These are phyloP conservation scores for Magnusiomyces sp. DNA, from an alignment of 1,139 yeast species.

Conservation along the genomic window DNA sequence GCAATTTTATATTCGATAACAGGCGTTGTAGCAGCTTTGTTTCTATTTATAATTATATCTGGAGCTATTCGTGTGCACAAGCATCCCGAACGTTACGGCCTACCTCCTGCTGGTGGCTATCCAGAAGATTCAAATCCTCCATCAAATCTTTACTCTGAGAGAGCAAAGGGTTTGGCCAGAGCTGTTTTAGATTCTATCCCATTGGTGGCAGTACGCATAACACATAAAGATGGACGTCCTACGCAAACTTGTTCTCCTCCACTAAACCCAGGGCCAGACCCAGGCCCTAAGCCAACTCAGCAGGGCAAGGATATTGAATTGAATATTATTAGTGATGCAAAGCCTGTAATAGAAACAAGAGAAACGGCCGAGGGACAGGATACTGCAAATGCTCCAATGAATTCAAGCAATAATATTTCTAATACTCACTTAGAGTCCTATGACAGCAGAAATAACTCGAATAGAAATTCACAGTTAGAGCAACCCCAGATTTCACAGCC, in stretches of 20 bases:
- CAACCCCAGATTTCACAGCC: background rate
- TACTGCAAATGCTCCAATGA: no score
- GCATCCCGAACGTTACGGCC: constrained; percentile 33
- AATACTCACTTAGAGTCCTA: no score
- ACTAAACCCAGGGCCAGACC: no score
- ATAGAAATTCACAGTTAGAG: no score
- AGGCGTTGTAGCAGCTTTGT: constrained; percentile 28
- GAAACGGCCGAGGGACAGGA: no score
- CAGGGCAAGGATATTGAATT: no score
- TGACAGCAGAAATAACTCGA: no score
- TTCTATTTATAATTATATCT: constrained; percentile 27
- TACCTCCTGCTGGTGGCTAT: constrained; percentile 17
- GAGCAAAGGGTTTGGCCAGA: constrained; percentile 32
- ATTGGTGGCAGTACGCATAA: constrained; percentile 25
- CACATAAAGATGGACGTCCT: constrained; percentile 1
- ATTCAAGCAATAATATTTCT: no score
- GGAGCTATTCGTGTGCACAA: constrained; percentile 32
- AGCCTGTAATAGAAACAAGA: no score
- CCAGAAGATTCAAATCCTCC: background rate
- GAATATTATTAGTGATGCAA: no score
- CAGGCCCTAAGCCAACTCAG: no score
- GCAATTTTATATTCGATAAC: constrained; percentile 27
- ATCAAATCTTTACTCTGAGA: constrained; percentile 15
- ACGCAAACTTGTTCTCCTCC: no score
- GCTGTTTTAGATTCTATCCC: constrained; percentile 35